These are phyloP conservation scores for Globisporangium middletonii DNA, from an alignment of 352 stramenopile genomes.

Conservation along the genomic window DNA sequence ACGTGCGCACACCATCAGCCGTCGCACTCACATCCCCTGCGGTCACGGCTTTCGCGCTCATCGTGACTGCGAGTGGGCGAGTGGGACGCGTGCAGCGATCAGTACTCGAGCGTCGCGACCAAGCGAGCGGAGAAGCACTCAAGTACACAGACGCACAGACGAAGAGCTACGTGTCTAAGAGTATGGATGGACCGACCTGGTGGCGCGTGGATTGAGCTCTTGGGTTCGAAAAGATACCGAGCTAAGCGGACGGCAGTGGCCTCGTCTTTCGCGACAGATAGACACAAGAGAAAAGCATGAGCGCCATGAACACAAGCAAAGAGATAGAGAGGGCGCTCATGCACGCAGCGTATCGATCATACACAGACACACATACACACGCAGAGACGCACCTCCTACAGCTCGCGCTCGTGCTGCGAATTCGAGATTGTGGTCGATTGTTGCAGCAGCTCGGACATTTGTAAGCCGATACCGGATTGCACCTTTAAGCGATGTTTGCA, in stretches of 20 bases:
- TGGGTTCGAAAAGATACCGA: background rate
- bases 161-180: too few relatives aligned
- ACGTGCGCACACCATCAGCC: slow-evolving; percentile 63
- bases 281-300: background rate
- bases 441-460: too few relatives aligned
- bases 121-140: background rate
- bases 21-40: slow-evolving; percentile 66
- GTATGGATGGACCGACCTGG: too few relatives aligned
- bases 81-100: background rate
- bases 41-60: slow-evolving; percentile 63
- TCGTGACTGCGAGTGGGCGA: slow-evolving; percentile 13
- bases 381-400: background rate
- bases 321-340: background rate
- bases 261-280: background rate
- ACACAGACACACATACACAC: background rate
- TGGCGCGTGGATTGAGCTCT: background rate
- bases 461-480: too few relatives aligned
- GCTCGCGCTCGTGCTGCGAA: background rate
- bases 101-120: background rate
- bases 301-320: background rate
- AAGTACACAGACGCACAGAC: background rate
- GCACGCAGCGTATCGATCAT: background rate
- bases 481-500: too few relatives aligned
- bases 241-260: background rate
- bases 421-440: background rate